Evolutionary conservation across 1,284 basidiomycete genomes (phyloP), one percentile per base, ranked within the genome.

Genomic region (Boletus sp.): DNA sequence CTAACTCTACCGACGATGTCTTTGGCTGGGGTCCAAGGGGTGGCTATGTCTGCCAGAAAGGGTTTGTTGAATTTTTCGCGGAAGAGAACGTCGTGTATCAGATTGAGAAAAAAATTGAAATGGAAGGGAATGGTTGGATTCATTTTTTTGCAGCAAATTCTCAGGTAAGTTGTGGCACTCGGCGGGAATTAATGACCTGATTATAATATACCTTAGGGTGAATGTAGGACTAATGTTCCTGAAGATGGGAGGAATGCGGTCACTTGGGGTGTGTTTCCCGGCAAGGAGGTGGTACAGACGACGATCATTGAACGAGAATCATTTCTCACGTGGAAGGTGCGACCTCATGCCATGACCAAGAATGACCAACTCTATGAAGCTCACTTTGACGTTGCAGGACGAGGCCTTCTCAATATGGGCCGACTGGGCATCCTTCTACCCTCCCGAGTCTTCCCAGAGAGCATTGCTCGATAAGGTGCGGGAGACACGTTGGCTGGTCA

Each of bases 191-290:
- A 3, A 49, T 45, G 34, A 16, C 27, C 48, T 33, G 29, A 42
- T 37, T 33, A 22, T 39, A 16, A 14, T 6, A 10, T n/a, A 7
- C 26, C 33, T 48, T 13, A 92, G 83, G 94, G 91, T 44, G 88
- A 94, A 50, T 84, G 84, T 59, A 73, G 75, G 50, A 92, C 85
- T 25, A 98, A 96, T 68, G 81, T 93, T 10, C 75, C 80, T 2
- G 80, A 85, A 26, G 83, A 82, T 32, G 87, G 82, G 8, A 82
- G 91, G 46, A 97, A 97, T 67, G 95, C 94, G 0, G 96, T 99
- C 22, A 99, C 96, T 0, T 99, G 95, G 96, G 95, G 95, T 53
- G 89, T 96, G 8, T 99, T 99, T 71, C 93, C 96, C 4, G 93
- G 91, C 0, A 88, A 94, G 64, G 96, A 99, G 69, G 88, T 99